Percentiles rank a stretch among this genome's conserved stretches.
phyloP scores from a whole-genome alignment of 495 filamentous ascomycete species.

The Aspergillus taichungensis region DNA sequence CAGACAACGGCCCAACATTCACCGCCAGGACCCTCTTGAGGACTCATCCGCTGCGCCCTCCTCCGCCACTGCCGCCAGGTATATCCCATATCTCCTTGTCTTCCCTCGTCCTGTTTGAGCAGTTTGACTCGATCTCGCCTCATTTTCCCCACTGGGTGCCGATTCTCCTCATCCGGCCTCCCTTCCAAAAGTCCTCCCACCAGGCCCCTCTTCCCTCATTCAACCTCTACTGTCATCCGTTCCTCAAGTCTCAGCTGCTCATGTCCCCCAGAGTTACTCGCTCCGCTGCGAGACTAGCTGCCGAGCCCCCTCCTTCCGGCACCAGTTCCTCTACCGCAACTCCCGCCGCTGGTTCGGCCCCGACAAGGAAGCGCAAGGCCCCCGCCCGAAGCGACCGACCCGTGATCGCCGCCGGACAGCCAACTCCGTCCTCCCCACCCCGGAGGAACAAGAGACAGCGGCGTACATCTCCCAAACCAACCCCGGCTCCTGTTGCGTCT shows the following conservation, averaged over 20 bases:
- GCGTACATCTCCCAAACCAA: conserved; percentile 34
- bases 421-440: conserved; percentile 33
- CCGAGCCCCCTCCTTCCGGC: conserved; percentile 40
- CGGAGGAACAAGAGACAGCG: conserved; percentile 37
- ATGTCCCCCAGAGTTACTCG: conserved; percentile 81
- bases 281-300: conserved; percentile 69
- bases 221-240: neutral
- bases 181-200: conserved; percentile 2
- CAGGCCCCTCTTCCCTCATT: conserved; percentile 3
- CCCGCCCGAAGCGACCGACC: conserved; percentile 32
- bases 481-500: conserved; percentile 30
- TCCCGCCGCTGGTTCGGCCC: conserved; percentile 31
- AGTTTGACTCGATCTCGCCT: neutral
- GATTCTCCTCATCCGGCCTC: conserved; percentile 1
- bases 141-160: conserved; percentile 1
- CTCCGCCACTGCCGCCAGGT: conserved; percentile 41
- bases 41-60: conserved; percentile 30
- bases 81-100: conserved; percentile 25
- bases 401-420: conserved; percentile 30
- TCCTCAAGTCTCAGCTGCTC: conserved; percentile 37
- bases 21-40: conserved; percentile 43
- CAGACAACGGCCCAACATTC: conserved; percentile 39
- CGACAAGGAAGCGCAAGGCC: conserved; percentile 51
- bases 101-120: conserved; percentile 1
- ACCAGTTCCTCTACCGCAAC: conserved; percentile 26